Base-by-base conservation (phyloP, 345 rosid genomes). In the Excoecaria cochinchinensis region DNA sequence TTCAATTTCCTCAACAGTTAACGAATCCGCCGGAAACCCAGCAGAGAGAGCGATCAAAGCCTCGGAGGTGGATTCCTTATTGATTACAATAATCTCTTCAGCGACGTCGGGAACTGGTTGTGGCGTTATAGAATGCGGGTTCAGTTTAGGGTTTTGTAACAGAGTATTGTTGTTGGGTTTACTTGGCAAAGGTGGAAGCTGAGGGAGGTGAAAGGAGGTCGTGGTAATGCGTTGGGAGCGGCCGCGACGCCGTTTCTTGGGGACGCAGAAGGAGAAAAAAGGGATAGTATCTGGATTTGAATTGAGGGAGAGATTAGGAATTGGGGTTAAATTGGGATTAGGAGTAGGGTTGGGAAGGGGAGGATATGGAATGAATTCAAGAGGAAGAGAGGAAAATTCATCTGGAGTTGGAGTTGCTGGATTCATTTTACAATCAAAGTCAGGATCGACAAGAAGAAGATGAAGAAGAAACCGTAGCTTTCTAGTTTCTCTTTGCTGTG, bases 1-100 rank as follows among this genome's bases (percentile, higher is more conserved):
- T 4, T 95, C 96, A 39, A 95, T 89, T 78, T 95, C 98, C 75
- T 93, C 99, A 47, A 91, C 97, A 0, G 97, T 93, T 16, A 95
- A 83, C 0, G 93, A 89, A 76, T 95, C 99, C 0, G 98, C 98
- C 0, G 98, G 99, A 81, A 95, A 95, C 22, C 99, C 99, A 14
- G 99, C 92, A 0, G 98, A 86, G 42, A 95, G 90, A 10, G 94
- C 99, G 2, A 82, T 91, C 60, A 95, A 66, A 40, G 99, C 99
- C 85, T 95, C 99, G 3, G 88, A 62, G 11, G 98, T 95, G 61
- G 99, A 82, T n/a, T 95, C 98, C 72, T 86, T 91, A 69, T 93
- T 95, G 79, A 95, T 91, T 44, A 92, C 92, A 25, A 95, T 93
- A 75, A 95, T 95, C 86, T 95, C 99, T 68, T 91, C 98, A 14